A percentile compares a stretch with the other conserved stretches of the same genome.
Evolutionary conservation across 345 rosid species (phyloP).

Genomic region (Syzygium aqueum): DNA sequence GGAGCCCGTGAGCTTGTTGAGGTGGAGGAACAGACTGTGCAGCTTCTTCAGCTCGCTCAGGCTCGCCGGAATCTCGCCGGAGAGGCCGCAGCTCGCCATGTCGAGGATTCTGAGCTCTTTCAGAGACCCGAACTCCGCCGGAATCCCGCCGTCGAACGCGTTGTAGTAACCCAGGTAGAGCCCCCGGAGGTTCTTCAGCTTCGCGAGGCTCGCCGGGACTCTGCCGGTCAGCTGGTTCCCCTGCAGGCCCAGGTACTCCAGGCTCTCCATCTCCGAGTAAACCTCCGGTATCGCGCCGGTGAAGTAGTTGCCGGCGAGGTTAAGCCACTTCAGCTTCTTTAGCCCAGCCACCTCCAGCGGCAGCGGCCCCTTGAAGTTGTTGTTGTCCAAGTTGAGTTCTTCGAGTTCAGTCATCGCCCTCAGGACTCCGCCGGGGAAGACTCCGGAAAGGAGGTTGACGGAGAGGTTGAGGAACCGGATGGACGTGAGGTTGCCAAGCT

Average conservation of each 20-base stretch:
- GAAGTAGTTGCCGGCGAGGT: conserved; percentile 76
- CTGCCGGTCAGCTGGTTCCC: conserved; percentile 46
- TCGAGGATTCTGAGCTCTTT: conserved; percentile 48
- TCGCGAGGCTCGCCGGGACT: conserved; percentile 45
- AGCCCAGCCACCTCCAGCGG: conserved; percentile 42
- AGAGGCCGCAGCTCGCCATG: conserved; percentile 58
- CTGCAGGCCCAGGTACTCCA: conserved; percentile 63
- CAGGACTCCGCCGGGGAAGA: conserved; percentile 51
- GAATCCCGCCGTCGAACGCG: conserved; percentile 50
- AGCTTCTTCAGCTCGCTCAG: conserved; percentile 47
- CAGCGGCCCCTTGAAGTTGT: conserved; percentile 52
- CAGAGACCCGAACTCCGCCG: conserved; percentile 62
- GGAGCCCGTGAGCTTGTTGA: conserved; percentile 61
- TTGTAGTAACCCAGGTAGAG: conserved; percentile 62
- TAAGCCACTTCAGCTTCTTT: conserved; percentile 47
- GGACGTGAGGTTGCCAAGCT: conserved; percentile 44
- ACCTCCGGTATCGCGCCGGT: conserved; percentile 63
- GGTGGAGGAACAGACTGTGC: conserved; percentile 62
- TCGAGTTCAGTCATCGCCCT: conserved; percentile 46
- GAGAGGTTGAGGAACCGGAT: conserved; percentile 60
- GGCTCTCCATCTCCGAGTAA: conserved; percentile 51
- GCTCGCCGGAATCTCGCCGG: conserved; percentile 68
- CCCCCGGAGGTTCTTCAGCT: conserved; percentile 43
- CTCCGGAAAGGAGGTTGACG: conserved; percentile 34
- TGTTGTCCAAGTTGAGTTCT: conserved; percentile 58